phyloP scores from a whole-genome alignment of 352 stramenopile species.

The Thraustotheca clavata region DNA sequence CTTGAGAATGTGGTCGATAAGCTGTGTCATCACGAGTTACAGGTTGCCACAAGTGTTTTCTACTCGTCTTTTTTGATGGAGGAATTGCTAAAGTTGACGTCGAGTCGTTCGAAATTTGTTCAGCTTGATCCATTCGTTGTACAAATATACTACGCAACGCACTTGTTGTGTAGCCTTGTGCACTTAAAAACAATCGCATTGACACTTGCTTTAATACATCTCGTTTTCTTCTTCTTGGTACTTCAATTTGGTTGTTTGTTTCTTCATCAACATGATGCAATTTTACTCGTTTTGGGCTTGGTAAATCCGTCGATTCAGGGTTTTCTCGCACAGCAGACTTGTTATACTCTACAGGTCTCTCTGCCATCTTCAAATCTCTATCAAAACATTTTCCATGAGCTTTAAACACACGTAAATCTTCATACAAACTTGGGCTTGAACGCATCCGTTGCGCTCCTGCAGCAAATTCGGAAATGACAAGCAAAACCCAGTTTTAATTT shows the following conservation, averaged over 20 bases:
- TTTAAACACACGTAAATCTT: too few relatives aligned
- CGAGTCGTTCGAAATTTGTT: constrained; percentile 35
- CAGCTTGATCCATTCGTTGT: constrained; percentile 47
- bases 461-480: too few relatives aligned
- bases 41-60: constrained; percentile 63
- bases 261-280: constrained; percentile 1
- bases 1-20: neutral
- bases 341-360: neutral
- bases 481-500: too few relatives aligned
- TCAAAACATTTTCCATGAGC: too few relatives aligned
- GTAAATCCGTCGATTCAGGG: neutral
- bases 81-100: constrained; percentile 52
- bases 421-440: too few relatives aligned
- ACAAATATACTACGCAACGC: constrained; percentile 53
- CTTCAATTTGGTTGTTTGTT: constrained; percentile 7
- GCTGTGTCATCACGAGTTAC: constrained; percentile 56
- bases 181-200: constrained; percentile 67
- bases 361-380: neutral
- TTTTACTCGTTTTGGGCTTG: constrained; percentile 15
- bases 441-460: too few relatives aligned
- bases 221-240: constrained; percentile 37
- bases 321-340: neutral
- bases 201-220: constrained; percentile 69
- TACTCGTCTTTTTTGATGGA: constrained; percentile 41
- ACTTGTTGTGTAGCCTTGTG: constrained; percentile 49